These are phyloP conservation scores for Penicillium bialowiezense DNA, from an alignment of 495 filamentous ascomycete species.

Conservation along the genomic window DNA sequence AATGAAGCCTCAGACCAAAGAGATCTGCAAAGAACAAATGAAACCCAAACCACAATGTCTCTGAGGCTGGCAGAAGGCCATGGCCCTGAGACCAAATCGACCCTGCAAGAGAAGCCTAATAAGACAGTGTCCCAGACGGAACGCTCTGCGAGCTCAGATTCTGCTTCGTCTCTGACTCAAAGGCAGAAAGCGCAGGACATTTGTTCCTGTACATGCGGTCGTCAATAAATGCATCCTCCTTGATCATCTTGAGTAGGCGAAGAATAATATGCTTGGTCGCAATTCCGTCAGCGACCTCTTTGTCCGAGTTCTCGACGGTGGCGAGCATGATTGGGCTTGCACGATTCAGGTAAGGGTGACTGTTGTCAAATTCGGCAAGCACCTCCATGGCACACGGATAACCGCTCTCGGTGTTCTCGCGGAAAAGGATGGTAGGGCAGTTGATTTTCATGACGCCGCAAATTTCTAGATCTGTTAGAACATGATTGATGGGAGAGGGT, in stretches of 20 bases:
- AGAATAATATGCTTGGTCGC: conserved; percentile 24
- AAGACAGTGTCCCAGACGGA: neutral
- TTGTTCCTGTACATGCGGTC: conserved; percentile 1
- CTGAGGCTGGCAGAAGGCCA: too few species aligned
- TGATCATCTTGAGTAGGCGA: conserved; percentile 27
- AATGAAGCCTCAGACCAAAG: too few species aligned
- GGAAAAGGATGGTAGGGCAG: conserved; percentile 15
- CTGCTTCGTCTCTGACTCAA: neutral
- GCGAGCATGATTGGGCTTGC: conserved; percentile 28
- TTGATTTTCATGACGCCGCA: conserved; percentile 23
- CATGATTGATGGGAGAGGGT: neutral
- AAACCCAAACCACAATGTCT: too few species aligned
- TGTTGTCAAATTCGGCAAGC: neutral
- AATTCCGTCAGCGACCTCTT: conserved; percentile 10
- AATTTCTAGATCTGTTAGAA: conserved; percentile 15
- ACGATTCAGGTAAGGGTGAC: conserved; percentile 30
- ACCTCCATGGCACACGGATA: neutral
- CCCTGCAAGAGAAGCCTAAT: neutral
- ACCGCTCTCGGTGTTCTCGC: neutral
- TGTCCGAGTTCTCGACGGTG: neutral
- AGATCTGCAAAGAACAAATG: too few species aligned
- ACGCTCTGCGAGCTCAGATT: neutral
- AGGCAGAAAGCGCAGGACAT: neutral
- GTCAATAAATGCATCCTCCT: conserved; percentile 24
- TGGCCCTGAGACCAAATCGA: neutral